These are phyloP conservation scores for Boechera divaricarpa DNA, from an alignment of 345 rosid species.

Conservation along the genomic window DNA sequence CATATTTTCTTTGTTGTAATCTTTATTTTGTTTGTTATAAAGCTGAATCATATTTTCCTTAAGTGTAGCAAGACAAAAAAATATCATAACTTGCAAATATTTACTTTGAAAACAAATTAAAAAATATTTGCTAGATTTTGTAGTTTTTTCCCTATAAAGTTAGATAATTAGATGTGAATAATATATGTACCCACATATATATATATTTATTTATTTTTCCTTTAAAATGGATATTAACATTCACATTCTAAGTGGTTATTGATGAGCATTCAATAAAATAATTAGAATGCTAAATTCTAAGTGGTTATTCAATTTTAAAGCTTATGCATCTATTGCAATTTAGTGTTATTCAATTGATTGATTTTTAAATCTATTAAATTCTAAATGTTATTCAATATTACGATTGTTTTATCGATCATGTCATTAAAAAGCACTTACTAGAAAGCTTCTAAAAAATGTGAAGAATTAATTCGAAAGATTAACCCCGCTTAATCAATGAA, in stretches of 20 bases:
- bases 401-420: too few relatives aligned
- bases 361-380: too few relatives aligned
- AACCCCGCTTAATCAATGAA: too few relatives aligned
- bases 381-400: too few relatives aligned
- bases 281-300: too few relatives aligned
- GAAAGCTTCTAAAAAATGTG: too few relatives aligned
- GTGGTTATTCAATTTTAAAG: too few relatives aligned
- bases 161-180: not conserved
- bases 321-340: too few relatives aligned
- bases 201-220: not conserved
- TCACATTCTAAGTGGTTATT: not conserved
- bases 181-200: not conserved
- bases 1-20: not conserved
- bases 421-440: too few relatives aligned
- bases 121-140: not conserved
- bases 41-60: not conserved
- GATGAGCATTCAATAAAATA: too few relatives aligned
- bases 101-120: not conserved
- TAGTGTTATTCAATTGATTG: too few relatives aligned
- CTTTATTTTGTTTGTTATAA: not conserved
- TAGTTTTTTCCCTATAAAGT: not conserved
- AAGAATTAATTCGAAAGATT: too few relatives aligned
- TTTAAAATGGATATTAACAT: not conserved
- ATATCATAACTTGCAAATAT: not conserved
- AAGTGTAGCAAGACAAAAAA: not conserved